These are phyloP conservation scores for Boletales sp. DNA, from an alignment of 768 basidiomycete genomes.

Conservation along the genomic window DNA sequence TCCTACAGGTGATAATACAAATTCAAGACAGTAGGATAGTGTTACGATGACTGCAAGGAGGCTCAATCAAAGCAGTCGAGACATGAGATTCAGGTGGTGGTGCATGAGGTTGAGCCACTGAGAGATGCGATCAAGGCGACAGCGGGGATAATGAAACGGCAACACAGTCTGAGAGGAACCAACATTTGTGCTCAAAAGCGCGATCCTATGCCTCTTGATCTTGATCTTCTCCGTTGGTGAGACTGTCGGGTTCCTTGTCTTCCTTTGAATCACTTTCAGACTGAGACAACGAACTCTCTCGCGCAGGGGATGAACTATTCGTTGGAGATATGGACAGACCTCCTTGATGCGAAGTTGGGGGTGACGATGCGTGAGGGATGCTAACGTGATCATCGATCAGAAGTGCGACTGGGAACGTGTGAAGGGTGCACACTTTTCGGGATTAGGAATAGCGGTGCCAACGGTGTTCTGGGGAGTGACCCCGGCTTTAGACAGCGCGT, in stretches of 20 bases:
- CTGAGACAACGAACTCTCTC: slow-evolving; percentile 49
- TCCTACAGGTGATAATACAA: slow-evolving; percentile 31
- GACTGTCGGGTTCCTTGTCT: slow-evolving; percentile 8
- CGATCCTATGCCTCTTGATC: slow-evolving; percentile 14
- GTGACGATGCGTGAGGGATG: slow-evolving; percentile 87
- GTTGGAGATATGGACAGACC: slow-evolving; percentile 73
- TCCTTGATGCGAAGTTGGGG: slow-evolving; percentile 50
- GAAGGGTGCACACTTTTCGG: slow-evolving; percentile 72
- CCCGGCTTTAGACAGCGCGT: slow-evolving; percentile 94
- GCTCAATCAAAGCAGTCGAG: slow-evolving; percentile 10
- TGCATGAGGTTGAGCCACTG: slow-evolving; percentile 16
- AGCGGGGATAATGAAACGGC: slow-evolving; percentile 18
- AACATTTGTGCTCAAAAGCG: neutral
- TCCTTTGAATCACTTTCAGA: slow-evolving; percentile 23
- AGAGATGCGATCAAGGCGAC: slow-evolving; percentile 22
- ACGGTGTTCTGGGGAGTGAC: slow-evolving; percentile 83
- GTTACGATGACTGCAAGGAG: slow-evolving; percentile 16
- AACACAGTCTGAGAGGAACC: slow-evolving; percentile 8
- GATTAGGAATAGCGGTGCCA: slow-evolving; percentile 97
- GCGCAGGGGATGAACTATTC: slow-evolving; percentile 60
- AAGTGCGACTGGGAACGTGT: neutral
- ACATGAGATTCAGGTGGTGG: slow-evolving; percentile 9
- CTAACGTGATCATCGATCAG: slow-evolving; percentile 37
- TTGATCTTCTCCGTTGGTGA: slow-evolving; percentile 10
- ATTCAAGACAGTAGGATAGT: slow-evolving; percentile 20